Evolutionary conservation across 306 rosid species (phyloP), one percentile per base, ranked within the genome.

Genomic region (Inga leiocalycina): DNA sequence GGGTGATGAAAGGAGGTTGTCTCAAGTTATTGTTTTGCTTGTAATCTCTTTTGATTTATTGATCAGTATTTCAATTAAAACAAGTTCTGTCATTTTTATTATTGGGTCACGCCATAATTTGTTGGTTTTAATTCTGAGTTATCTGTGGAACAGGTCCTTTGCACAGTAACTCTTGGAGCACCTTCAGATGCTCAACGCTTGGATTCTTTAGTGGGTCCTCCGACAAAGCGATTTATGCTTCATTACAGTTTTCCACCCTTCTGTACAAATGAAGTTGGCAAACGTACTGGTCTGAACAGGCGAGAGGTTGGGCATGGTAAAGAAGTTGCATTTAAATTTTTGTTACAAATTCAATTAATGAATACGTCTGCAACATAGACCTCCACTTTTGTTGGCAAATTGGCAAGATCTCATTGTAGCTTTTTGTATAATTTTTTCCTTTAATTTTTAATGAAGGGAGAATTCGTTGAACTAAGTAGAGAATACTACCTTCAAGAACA

Each of bases 281-380:
- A 94, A 89, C 94, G 86, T 48, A 92, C 84, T 87, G 99, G 98
- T 77, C 77, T 96, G 90, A 96, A 96, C 82, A 89, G 98, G 84
- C 99, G 98, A 86, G 99, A 96, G 92, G 97, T 96, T 80, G 99
- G 99, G 56, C 99, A 96, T 87, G 99, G 99, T 96, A 94, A 91
- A 77, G 45, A 52, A 43, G 68, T 86, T 76, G 67, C 30, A 37
- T 59, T 74, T 71, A 7, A 46, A 61, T 67, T 37, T 62, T 74
- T 4, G 54, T 32, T 45, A 3, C 20, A 9, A 19, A 20, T 13
- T 46, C 19, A 48, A 39, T 32, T 37, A 59, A 20, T 80, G 71
- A 37, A 15, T 39, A 15, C 43, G 59, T 57, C 81, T 75, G 56
- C 34, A 3, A 24, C 44, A 10, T 24, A 57, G 41, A 24, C 30